Base-by-base conservation (phyloP, 805 yeast genomes). In the Myxozyma sirexii region DNA sequence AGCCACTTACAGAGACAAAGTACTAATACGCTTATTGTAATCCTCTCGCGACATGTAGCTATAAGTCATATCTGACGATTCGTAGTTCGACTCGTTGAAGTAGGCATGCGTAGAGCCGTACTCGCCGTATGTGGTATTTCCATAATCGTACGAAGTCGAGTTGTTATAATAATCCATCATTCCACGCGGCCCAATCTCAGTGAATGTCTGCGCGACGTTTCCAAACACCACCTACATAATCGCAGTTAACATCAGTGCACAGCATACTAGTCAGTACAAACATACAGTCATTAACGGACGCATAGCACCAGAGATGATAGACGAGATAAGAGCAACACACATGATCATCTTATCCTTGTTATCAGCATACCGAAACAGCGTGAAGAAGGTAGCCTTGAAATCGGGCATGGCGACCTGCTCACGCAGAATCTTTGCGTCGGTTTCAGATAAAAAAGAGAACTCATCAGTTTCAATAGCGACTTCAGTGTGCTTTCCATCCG, bases 161-260 rank as follows among this genome's bases (percentile, higher is more conserved):
- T 53, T 44, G 19, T 23, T 23, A 29, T 5, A 37, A 7, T 15
- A 24, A 29, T 23, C 21, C 48, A 41, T 42, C 46, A 42, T 41
- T 19, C 39, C 46, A 10, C 23, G 38, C 8, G 47, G 47, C 52
- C 75, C 66, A 54, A 67, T 72, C 51, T 66, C 58, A 41, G 72
- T 68, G 67, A 77, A 75, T 24, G 72, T 69, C 51, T 73, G 71
- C 26, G 80, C 71, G 54, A 76, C 64, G 33, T 66, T 61, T n/a
- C 80, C 80, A 33, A 76, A 74, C 13, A 76, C 76, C 53, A 12
- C 83, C 76, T 10, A 69, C 65, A 15, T 86, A 87, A 0, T 70
- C 57, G 13, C 5, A 4, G 68, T 59, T 4, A 85, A 83, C 60
- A 82, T n/a, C 84, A 67, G 84, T 83, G 67, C 81, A 82, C 48